phyloP scores from a whole-genome alignment of 1,284 basidiomycete genomes.

The Pisolithus thermaeus region DNA sequence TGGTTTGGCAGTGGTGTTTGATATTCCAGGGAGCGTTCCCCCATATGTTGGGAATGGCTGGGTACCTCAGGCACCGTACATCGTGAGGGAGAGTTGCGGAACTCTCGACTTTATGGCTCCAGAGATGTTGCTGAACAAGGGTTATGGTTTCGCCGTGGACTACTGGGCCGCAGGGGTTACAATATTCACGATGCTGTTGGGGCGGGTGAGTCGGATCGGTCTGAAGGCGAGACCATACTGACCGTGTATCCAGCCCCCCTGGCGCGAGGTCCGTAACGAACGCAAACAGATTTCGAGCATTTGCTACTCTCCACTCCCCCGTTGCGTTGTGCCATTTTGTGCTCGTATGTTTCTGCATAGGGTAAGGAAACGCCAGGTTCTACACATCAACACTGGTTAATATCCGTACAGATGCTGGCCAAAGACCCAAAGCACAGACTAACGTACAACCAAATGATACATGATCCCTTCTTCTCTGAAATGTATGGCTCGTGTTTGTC shows the following conservation, averaged over 20 bases:
- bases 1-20: constrained; percentile 37
- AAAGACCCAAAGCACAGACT: constrained; percentile 4
- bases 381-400: background rate
- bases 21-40: constrained; percentile 25
- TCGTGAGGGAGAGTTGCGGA: constrained; percentile 2
- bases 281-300: background rate
- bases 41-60: constrained; percentile 41
- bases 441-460: constrained; percentile 7
- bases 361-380: background rate
- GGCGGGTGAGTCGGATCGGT: constrained; percentile 14
- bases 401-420: constrained; percentile 7
- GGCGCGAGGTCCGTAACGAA: background rate
- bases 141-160: constrained; percentile 43
- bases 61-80: constrained; percentile 8
- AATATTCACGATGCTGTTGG: constrained; percentile 53
- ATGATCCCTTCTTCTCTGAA: constrained; percentile 9
- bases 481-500: constrained; percentile 1
- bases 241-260: constrained; percentile 2
- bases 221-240: background rate
- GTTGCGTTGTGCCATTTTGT: background rate
- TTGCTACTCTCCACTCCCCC: background rate
- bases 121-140: constrained; percentile 38
- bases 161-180: constrained; percentile 43
- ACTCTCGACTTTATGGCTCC: constrained; percentile 53
- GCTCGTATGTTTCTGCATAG: constrained; percentile 3